Evolutionary conservation across 306 rosid species (phyloP), one percentile per base, ranked within the genome.

Genomic region (Oemleria cerasiformis): DNA sequence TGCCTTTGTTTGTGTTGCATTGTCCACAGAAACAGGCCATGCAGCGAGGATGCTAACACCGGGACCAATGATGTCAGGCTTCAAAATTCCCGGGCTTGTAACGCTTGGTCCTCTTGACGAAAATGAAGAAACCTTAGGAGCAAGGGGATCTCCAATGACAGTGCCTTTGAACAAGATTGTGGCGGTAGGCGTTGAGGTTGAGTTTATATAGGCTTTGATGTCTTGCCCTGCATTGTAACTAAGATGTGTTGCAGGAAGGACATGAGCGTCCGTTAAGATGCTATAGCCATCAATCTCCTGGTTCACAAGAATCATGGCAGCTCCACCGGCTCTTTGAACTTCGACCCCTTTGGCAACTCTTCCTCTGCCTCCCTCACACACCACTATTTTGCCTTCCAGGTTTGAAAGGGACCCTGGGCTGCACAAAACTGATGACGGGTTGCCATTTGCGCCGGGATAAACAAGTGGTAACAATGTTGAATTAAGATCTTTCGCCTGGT

Each of bases 41-140:
- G n/a, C n/a, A n/a, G n/a, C n/a, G n/a, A n/a, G n/a, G n/a, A n/a
- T n/a, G n/a, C n/a, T n/a, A n/a, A n/a, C n/a, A n/a, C n/a, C n/a
- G n/a, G n/a, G n/a, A n/a, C n/a, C n/a, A n/a, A n/a, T n/a, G n/a
- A n/a, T n/a, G n/a, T n/a, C n/a, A n/a, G n/a, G n/a, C n/a, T n/a
- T n/a, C n/a, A 88, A 70, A 49, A 86, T 86, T 13, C 90, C 88
- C 0, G 81, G 76, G 68, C 90, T 82, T 19, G 4, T 75, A 12
- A 7, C 43, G 65, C 83, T 84, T 68, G 93, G 88, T 15, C 93
- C 93, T 65, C 83, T 84, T 1, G 90, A 88, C 48, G 93, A 86
- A 53, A 88, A 86, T 6, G 25, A 71, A 63, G 64, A 57, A 10
- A 86, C 80, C 0, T 49, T 0, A 0, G 87, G 90, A 59, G 94